These are phyloP conservation scores for Ambrosiella xylebori DNA, from an alignment of 2,329 filamentous ascomycete genomes.

Conservation along the genomic window DNA sequence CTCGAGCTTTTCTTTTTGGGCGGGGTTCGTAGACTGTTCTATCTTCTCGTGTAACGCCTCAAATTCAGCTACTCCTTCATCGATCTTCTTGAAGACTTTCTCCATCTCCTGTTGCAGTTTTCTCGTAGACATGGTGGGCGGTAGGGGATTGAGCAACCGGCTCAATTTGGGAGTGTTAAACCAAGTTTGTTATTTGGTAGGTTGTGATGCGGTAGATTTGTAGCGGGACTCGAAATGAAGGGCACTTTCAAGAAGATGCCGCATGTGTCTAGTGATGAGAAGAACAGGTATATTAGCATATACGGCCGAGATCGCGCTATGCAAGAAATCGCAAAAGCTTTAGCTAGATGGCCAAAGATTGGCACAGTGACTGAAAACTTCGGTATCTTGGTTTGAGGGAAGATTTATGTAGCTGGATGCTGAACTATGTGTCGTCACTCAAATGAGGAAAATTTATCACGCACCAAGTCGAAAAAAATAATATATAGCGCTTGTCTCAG, in stretches of 20 bases:
- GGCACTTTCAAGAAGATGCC: too few relatives aligned
- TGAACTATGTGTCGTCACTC: too few relatives aligned
- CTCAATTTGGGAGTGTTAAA: constrained; percentile 8
- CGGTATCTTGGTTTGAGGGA: neutral
- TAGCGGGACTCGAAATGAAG: neutral
- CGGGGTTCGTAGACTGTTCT: constrained; percentile 73
- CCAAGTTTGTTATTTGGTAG: neutral
- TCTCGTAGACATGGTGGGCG: constrained; percentile 64
- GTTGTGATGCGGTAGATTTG: neutral
- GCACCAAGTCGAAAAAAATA: neutral
- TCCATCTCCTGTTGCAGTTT: constrained; percentile 98
- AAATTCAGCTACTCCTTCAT: constrained; percentile 81
- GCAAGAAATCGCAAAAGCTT: too few relatives aligned
- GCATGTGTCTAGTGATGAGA: too few relatives aligned
- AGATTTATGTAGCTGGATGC: neutral
- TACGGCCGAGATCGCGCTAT: too few relatives aligned
- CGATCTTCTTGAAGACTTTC: constrained; percentile 98
- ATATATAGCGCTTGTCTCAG: neutral
- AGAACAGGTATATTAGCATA: too few relatives aligned
- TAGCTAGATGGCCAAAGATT: neutral
- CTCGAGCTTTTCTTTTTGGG: constrained; percentile 96
- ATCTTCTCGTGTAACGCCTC: constrained; percentile 97
- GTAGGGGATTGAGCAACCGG: constrained; percentile 12
- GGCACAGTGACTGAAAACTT: neutral
- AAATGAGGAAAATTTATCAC: neutral